phyloP scores from a whole-genome alignment of 345 rosid species.

The Anacardium occidentale region DNA sequence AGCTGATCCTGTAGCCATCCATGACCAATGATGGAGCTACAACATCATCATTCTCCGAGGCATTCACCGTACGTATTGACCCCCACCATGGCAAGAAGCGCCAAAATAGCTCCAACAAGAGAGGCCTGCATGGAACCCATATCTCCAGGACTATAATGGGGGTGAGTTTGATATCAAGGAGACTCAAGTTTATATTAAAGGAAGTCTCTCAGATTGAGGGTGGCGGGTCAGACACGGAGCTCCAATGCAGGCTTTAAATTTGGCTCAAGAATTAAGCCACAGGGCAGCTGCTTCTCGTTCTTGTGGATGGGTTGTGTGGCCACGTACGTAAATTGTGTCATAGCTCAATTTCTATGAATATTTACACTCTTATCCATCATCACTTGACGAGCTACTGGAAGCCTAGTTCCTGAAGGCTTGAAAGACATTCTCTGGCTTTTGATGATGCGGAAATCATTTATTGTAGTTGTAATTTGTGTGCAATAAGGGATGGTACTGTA shows the following conservation, averaged over 20 bases:
- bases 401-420: too few species aligned
- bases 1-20: conserved; percentile 10
- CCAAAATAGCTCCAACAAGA: background rate
- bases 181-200: too few species aligned
- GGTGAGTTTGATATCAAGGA: too few species aligned
- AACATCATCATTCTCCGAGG: background rate
- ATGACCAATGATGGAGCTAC: background rate
- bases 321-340: background rate
- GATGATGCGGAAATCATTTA: too few species aligned
- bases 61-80: background rate
- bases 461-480: too few species aligned
- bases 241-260: conserved; percentile 3
- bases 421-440: too few species aligned
- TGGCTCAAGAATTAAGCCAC: background rate
- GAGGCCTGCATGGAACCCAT: background rate
- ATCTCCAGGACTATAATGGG: too few species aligned
- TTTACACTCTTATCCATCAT: too few species aligned
- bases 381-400: too few species aligned
- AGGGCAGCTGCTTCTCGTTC: background rate
- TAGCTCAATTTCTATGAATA: background rate
- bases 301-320: background rate
- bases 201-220: conserved; percentile 18
- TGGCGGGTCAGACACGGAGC: conserved; percentile 31
- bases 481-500: too few species aligned
- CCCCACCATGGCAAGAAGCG: background rate